phyloP scores from a whole-genome alignment of 179 eudicot genomes.

The Beta macrorhiza region DNA sequence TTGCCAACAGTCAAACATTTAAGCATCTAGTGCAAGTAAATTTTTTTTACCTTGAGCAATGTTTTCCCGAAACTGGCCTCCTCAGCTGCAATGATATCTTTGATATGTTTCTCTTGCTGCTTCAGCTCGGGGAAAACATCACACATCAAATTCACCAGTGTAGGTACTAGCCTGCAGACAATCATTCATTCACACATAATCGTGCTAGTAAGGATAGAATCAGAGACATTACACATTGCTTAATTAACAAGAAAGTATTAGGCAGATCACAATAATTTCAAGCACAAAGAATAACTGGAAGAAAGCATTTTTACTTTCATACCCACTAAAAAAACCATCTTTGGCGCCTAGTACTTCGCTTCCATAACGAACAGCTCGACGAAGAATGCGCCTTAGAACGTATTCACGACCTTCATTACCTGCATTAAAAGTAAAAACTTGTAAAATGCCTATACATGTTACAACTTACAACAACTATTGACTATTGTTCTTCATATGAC shows the following conservation, averaged over 20 bases:
- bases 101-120: constrained; percentile 63
- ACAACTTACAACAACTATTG: neutral
- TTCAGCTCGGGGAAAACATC: constrained; percentile 84
- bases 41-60: constrained; percentile 54
- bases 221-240: neutral
- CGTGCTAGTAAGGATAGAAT: neutral
- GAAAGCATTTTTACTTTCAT: constrained; percentile 18
- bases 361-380: constrained; percentile 98
- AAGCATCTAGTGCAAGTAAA: neutral
- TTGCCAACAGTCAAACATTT: neutral
- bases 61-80: constrained; percentile 93
- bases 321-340: constrained; percentile 93
- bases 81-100: constrained; percentile 75
- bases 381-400: constrained; percentile 92
- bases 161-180: constrained; percentile 66
- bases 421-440: constrained; percentile 25
- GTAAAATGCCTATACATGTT: neutral
- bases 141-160: constrained; percentile 77
- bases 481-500: neutral
- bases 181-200: constrained; percentile 10
- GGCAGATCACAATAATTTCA: neutral
- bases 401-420: constrained; percentile 99
- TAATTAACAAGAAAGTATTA: neutral
- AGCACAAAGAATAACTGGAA: constrained; percentile 1
- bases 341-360: constrained; percentile 77